Percentiles rank a stretch among this genome's conserved stretches.
phyloP scores from a whole-genome alignment of 805 yeast genomes.

The Candida awuae region DNA sequence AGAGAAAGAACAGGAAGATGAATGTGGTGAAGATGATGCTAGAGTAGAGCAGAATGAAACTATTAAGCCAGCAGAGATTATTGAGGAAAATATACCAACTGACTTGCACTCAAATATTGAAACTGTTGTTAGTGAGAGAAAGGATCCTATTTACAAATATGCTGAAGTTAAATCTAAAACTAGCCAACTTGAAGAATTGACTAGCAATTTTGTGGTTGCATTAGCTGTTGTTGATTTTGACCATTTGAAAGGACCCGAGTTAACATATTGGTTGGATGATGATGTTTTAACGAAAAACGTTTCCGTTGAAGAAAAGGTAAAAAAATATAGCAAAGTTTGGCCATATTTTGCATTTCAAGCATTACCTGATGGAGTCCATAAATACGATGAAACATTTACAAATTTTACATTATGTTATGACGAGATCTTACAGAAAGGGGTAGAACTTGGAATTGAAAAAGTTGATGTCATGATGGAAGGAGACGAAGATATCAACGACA shows the following conservation, averaged over 20 bases:
- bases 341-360: slow-evolving; percentile 90
- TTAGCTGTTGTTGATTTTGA: slow-evolving; percentile 89
- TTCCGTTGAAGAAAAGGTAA: slow-evolving; percentile 24
- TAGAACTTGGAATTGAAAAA: slow-evolving; percentile 34
- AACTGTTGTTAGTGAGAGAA: neutral
- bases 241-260: slow-evolving; percentile 87
- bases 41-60: neutral
- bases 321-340: slow-evolving; percentile 46
- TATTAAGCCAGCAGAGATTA: too few relatives aligned
- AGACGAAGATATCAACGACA: neutral
- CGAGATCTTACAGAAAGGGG: slow-evolving; percentile 37
- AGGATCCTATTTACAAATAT: slow-evolving; percentile 9
- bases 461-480: neutral
- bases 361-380: slow-evolving; percentile 91
- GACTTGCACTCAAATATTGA: neutral
- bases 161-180: slow-evolving; percentile 4
- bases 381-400: slow-evolving; percentile 87
- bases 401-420: slow-evolving; percentile 80
- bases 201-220: slow-evolving; percentile 51
- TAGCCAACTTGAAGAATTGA: slow-evolving; percentile 3
- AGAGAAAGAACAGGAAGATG: neutral
- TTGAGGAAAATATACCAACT: slow-evolving; percentile 1
- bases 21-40: neutral
- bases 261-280: slow-evolving; percentile 75
- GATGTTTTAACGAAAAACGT: slow-evolving; percentile 5